Evolutionary conservation across 2,329 filamentous ascomycete species (phyloP).

Genomic region (Cladosporium sphaerospermum): DNA sequence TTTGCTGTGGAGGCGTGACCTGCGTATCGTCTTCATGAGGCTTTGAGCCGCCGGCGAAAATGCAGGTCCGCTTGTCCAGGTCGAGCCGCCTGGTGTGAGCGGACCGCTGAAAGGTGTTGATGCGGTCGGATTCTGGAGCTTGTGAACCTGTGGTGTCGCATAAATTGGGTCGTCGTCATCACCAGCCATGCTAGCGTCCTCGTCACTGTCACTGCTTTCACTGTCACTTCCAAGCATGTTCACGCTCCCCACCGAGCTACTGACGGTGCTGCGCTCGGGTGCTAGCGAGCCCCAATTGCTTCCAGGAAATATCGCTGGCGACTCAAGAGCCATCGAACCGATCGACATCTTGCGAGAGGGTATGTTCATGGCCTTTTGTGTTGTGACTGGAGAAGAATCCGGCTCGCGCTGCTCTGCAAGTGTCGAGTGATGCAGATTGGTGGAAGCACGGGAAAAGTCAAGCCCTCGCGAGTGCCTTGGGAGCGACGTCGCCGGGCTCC

Average conservation of each 20-base stretch:
- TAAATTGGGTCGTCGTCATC: constrained; percentile 63
- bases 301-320: constrained; percentile 52
- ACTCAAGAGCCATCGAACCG: constrained; percentile 48
- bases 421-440: constrained; percentile 91
- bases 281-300: constrained; percentile 17
- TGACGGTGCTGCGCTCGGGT: constrained; percentile 64
- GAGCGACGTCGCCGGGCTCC: constrained; percentile 68
- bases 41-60: constrained; percentile 67
- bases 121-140: constrained; percentile 44
- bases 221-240: constrained; percentile 75
- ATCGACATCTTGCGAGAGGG: constrained; percentile 46
- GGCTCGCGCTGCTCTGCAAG: constrained; percentile 82
- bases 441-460: constrained; percentile 89
- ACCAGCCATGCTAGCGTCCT: constrained; percentile 42
- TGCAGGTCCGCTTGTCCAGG: constrained; percentile 39
- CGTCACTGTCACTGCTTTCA: constrained; percentile 62
- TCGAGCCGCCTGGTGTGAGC: constrained; percentile 42
- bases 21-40: constrained; percentile 76
- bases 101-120: constrained; percentile 40
- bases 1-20: constrained; percentile 52
- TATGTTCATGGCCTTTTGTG: constrained; percentile 59
- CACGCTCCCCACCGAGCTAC: constrained; percentile 74
- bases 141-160: constrained; percentile 72
- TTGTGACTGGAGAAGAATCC: constrained; percentile 82
- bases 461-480: constrained; percentile 83